Percentiles rank a stretch among this genome's conserved stretches.
phyloP scores from a whole-genome alignment of 1,284 basidiomycete genomes.

The Cryptococcus sp. region DNA sequence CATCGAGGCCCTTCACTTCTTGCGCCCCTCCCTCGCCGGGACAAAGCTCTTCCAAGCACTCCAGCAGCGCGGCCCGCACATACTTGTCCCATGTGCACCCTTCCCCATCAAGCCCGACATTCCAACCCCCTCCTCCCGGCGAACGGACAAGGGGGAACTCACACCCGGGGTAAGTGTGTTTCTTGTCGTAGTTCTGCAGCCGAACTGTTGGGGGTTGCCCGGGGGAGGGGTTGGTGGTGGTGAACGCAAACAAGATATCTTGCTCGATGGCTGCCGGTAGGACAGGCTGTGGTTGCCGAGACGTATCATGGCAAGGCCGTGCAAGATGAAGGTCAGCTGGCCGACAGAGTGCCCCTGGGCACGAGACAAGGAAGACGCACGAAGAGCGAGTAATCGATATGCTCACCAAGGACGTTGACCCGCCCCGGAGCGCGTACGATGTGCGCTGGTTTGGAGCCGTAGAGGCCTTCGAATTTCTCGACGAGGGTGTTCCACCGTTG shows the following conservation, averaged over 20 bases:
- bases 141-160: slow-evolving; percentile 1
- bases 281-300: slow-evolving; percentile 51
- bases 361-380: slow-evolving; percentile 13
- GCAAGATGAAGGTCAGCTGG: slow-evolving; percentile 32
- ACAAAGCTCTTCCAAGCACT: slow-evolving; percentile 30
- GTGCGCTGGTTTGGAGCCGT: slow-evolving; percentile 64
- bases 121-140: slow-evolving; percentile 54
- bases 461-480: slow-evolving; percentile 61
- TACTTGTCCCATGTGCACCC: slow-evolving; percentile 75
- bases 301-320: slow-evolving; percentile 30
- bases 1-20: slow-evolving; percentile 59
- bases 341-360: neutral
- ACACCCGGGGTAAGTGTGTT: slow-evolving; percentile 61
- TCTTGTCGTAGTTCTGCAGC: slow-evolving; percentile 53
- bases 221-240: slow-evolving; percentile 16
- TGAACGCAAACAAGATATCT: slow-evolving; percentile 78
- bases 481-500: slow-evolving; percentile 64
- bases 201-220: neutral
- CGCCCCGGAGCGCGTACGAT: slow-evolving; percentile 79
- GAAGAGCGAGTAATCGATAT: slow-evolving; percentile 69
- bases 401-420: slow-evolving; percentile 75
- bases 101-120: slow-evolving; percentile 63
- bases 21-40: slow-evolving; percentile 14
- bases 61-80: slow-evolving; percentile 60
- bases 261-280: slow-evolving; percentile 79